These are phyloP conservation scores for Parastagonospora nodorum DNA, from an alignment of 2,329 filamentous ascomycete species.

Conservation along the genomic window DNA sequence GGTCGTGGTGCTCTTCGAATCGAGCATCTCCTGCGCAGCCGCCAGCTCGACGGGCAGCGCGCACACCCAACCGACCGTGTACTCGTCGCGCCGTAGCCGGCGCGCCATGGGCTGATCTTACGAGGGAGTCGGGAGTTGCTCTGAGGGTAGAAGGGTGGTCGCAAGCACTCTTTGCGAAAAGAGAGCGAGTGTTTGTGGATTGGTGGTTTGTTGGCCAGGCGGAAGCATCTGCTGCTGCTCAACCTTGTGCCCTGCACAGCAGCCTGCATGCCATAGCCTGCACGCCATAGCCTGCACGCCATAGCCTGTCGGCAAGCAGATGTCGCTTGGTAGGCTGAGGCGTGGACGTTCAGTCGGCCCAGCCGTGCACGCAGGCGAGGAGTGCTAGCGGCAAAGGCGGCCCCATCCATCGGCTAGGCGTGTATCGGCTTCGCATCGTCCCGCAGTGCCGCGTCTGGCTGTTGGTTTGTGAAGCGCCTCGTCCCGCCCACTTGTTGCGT, in stretches of 20 bases:
- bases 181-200: background rate
- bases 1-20: constrained; percentile 23
- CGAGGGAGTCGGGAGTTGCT: background rate
- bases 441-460: too few relatives aligned
- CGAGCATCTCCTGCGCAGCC: constrained; percentile 4
- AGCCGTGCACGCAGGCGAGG: too few relatives aligned
- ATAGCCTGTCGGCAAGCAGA: background rate
- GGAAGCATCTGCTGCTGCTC: background rate
- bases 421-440: too few relatives aligned
- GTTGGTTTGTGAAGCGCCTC: too few relatives aligned
- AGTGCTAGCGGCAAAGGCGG: too few relatives aligned
- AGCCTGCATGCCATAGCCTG: background rate
- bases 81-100: constrained; percentile 15
- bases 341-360: background rate
- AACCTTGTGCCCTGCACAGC: background rate
- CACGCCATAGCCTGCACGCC: background rate
- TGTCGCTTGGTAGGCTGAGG: background rate
- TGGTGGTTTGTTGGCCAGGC: background rate
- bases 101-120: constrained; percentile 4
- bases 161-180: background rate
- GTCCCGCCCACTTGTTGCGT: too few relatives aligned
- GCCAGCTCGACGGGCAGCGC: constrained; percentile 22
- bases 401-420: too few relatives aligned
- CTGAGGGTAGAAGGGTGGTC: background rate
- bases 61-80: constrained; percentile 33